Conservation (phyloP, 169 alveolate genomes). For the Cryptosporidium felis region DNA sequence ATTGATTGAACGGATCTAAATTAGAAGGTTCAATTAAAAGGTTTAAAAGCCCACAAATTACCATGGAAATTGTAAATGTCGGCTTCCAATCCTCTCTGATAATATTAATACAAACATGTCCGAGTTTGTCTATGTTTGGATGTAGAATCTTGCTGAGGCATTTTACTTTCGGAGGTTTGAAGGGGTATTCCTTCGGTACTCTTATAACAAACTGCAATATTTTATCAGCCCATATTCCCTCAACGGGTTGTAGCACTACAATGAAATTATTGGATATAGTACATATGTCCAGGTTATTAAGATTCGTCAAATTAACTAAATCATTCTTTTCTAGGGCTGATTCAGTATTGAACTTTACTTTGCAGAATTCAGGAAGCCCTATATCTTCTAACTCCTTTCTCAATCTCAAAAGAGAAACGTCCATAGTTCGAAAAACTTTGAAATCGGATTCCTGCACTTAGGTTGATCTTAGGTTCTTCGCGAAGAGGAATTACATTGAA, state of each 20-base stretch:
- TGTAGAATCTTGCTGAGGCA: conserved; percentile 85
- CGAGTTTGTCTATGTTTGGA: conserved; percentile 92
- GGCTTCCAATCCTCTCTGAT: conserved; percentile 94
- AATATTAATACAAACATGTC: conserved; percentile 91
- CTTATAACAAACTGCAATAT: conserved; percentile 19
- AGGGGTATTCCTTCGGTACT: conserved; percentile 79
- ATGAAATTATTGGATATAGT: conserved; percentile 6
- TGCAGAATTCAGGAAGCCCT: conserved; percentile 60
- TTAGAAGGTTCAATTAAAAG: conserved; percentile 87
- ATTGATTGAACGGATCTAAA: conserved; percentile 85
- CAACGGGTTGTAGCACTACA: conserved; percentile 16
- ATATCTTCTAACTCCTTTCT: conserved; percentile 47
- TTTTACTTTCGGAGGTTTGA: conserved; percentile 82
- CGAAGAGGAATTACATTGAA: no score
- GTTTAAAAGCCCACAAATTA: conserved; percentile 85
- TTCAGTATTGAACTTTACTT: conserved; percentile 17
- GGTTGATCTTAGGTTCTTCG: no score
- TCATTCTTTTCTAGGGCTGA: background rate
- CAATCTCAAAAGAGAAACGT: conserved; percentile 25
- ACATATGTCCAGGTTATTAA: background rate
- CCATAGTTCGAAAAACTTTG: no score
- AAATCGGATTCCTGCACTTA: no score
- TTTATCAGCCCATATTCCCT: conserved; percentile 49
- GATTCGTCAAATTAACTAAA: background rate
- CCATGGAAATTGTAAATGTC: conserved; percentile 85